Percentiles rank a stretch among this genome's conserved stretches.
Conservation (phyloP, 768 basidiomycete species). For the Bullera alba region DNA sequence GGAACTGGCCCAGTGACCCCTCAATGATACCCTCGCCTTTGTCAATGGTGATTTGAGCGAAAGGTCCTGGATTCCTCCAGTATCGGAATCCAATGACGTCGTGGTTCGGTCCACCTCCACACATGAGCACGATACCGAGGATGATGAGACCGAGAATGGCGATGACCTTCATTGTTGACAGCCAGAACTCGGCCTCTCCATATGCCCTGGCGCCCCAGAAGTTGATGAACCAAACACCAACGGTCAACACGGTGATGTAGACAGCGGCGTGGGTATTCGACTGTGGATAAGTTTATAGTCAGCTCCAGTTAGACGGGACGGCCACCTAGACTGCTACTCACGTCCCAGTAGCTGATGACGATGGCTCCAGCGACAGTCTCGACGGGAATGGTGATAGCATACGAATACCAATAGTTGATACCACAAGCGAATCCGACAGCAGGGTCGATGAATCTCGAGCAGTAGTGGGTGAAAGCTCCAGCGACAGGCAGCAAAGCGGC, state of each 20-base stretch:
- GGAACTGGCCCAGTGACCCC: slow-evolving; percentile 35
- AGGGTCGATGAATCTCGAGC: slow-evolving; percentile 48
- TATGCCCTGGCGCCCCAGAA: slow-evolving; percentile 48
- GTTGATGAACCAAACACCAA: slow-evolving; percentile 45
- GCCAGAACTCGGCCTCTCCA: slow-evolving; percentile 56
- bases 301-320: slow-evolving; percentile 24
- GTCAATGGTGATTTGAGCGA: slow-evolving; percentile 30
- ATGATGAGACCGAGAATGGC: slow-evolving; percentile 48
- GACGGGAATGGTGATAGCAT: slow-evolving; percentile 42
- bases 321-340: slow-evolving; percentile 33
- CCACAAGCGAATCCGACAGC: slow-evolving; percentile 44
- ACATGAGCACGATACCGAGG: slow-evolving; percentile 42
- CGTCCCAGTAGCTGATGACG: slow-evolving; percentile 43
- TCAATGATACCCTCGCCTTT: slow-evolving; percentile 24
- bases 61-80: slow-evolving; percentile 41
- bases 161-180: slow-evolving; percentile 51
- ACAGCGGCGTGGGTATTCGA: slow-evolving; percentile 33
- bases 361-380: slow-evolving; percentile 38
- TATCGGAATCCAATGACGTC: slow-evolving; percentile 45
- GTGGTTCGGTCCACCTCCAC: slow-evolving; percentile 41
- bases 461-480: slow-evolving; percentile 50
- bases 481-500: slow-evolving; percentile 44
- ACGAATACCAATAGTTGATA: slow-evolving; percentile 42
- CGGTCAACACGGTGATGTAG: slow-evolving; percentile 46
- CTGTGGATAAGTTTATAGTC: neutral